Percentiles rank a stretch among this genome's conserved stretches.
phyloP scores from a whole-genome alignment of 495 filamentous ascomycete genomes.

The Emericellopsis terricola region DNA sequence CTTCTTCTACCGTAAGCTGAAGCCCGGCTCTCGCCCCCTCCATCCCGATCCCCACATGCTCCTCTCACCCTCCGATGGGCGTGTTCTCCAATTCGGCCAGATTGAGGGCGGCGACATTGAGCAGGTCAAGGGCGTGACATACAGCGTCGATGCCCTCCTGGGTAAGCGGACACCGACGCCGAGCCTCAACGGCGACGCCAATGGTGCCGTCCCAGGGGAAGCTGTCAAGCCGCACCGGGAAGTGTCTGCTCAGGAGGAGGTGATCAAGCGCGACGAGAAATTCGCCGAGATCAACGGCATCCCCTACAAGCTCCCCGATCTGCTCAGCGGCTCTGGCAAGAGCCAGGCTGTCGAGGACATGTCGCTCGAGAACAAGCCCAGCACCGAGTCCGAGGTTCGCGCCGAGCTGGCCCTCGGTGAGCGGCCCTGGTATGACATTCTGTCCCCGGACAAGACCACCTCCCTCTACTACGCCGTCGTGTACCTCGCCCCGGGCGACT shows the following conservation, averaged over 20 bases:
- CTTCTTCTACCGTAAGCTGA: conserved; percentile 93
- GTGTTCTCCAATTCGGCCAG: conserved; percentile 76
- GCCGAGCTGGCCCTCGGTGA: conserved; percentile 66
- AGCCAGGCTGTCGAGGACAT: conserved; percentile 16
- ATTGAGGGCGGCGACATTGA: conserved; percentile 92
- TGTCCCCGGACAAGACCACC: conserved; percentile 34
- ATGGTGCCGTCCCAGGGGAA: conserved; percentile 7
- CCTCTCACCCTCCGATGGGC: conserved; percentile 76
- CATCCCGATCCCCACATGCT: conserved; percentile 64
- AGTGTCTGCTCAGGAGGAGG: conserved; percentile 32
- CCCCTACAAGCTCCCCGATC: conserved; percentile 77
- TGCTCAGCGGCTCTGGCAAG: conserved; percentile 53
- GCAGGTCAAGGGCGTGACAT: conserved; percentile 97
- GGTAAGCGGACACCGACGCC: conserved; percentile 39
- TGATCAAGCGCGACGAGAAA: conserved; percentile 64
- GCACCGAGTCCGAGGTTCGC: conserved; percentile 62
- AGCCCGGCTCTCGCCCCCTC: conserved; percentile 74
- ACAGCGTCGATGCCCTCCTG: conserved; percentile 81
- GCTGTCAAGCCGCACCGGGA: conserved; percentile 2
- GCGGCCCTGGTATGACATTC: conserved; percentile 58
- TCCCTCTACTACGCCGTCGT: conserved; percentile 89
- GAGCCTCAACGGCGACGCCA: conserved; percentile 15
- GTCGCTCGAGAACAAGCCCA: conserved; percentile 35
- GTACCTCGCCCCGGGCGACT: conserved; percentile 96
- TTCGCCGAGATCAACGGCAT: conserved; percentile 96